These are phyloP conservation scores for Tetracladium maxilliforme DNA, from an alignment of 2,329 filamentous ascomycete genomes.

Conservation along the genomic window DNA sequence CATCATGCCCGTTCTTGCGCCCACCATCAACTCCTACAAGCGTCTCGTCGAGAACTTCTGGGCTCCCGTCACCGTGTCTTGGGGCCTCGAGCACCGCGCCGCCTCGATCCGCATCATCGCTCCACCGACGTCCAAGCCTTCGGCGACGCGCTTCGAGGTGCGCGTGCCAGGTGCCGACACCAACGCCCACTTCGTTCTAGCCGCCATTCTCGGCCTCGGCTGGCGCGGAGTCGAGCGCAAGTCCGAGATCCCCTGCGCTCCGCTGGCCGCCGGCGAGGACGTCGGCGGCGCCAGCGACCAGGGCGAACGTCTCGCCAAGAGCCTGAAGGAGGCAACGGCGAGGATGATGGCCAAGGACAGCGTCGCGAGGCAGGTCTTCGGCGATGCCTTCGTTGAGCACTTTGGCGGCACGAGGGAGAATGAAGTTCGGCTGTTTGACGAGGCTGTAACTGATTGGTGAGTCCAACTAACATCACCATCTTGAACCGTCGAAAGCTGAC, in stretches of 20 bases:
- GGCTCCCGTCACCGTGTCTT: slow-evolving; percentile 94
- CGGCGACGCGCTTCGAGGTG: slow-evolving; percentile 83
- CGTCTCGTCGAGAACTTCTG: slow-evolving; percentile 97
- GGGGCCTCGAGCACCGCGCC: slow-evolving; percentile 90
- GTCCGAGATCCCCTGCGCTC: slow-evolving; percentile 66
- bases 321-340: slow-evolving; percentile 67
- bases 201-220: slow-evolving; percentile 74
- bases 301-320: slow-evolving; percentile 71
- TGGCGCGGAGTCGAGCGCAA: slow-evolving; percentile 91
- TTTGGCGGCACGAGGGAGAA: slow-evolving; percentile 86
- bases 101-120: slow-evolving; percentile 83
- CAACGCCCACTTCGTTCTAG: slow-evolving; percentile 76
- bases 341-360: slow-evolving; percentile 66
- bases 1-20: slow-evolving; percentile 89
- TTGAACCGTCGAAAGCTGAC: slow-evolving; percentile 4
- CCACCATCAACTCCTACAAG: slow-evolving; percentile 96
- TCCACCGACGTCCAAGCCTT: slow-evolving; percentile 70
- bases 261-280: slow-evolving; percentile 72
- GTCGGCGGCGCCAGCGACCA: slow-evolving; percentile 58
- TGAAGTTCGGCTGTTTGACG: slow-evolving; percentile 82
- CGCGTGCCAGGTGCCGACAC: slow-evolving; percentile 89
- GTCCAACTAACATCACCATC: slow-evolving; percentile 18
- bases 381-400: slow-evolving; percentile 91
- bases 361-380: slow-evolving; percentile 85
- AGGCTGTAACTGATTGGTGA: slow-evolving; percentile 93